Conservation (phyloP, 2,329 filamentous ascomycete species). For the Aureobasidium pullulans region DNA sequence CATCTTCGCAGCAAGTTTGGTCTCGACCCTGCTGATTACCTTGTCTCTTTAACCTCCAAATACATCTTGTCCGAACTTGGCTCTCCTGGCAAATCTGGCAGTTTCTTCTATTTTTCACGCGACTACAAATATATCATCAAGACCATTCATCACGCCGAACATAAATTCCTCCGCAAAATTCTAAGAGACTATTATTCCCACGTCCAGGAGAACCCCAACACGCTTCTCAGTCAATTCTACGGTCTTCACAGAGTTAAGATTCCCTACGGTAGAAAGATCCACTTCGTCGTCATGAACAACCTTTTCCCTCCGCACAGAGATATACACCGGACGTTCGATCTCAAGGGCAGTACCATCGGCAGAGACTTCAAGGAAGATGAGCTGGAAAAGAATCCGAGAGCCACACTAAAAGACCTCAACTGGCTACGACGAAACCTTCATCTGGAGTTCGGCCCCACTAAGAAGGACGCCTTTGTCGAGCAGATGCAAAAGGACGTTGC, state of each 20-base stretch:
- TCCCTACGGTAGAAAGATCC: slow-evolving; percentile 94
- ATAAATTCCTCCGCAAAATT: slow-evolving; percentile 77
- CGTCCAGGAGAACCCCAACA: slow-evolving; percentile 89
- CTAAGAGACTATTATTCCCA: slow-evolving; percentile 90
- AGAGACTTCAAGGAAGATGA: slow-evolving; percentile 87
- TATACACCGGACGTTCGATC: slow-evolving; percentile 92
- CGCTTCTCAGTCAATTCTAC: slow-evolving; percentile 94
- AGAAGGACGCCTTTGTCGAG: slow-evolving; percentile 80
- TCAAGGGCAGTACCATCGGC: slow-evolving; percentile 94
- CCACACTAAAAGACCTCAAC: slow-evolving; percentile 93
- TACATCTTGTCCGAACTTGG: slow-evolving; percentile 97
- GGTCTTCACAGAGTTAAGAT: slow-evolving; percentile 96
- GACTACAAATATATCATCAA: slow-evolving; percentile 99
- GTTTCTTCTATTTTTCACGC: slow-evolving; percentile 98
- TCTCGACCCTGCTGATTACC: slow-evolving; percentile 91
- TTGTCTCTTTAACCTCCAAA: slow-evolving; percentile 96
- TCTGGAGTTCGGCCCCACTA: slow-evolving; percentile 80
- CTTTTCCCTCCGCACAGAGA: slow-evolving; percentile 94
- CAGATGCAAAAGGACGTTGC: slow-evolving; percentile 84
- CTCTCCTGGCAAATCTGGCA: slow-evolving; percentile 95
- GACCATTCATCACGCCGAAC: slow-evolving; percentile 93
- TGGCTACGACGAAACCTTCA: slow-evolving; percentile 83
- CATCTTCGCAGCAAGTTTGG: slow-evolving; percentile 80
- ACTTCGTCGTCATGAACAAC: slow-evolving; percentile 99
- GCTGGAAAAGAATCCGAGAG: slow-evolving; percentile 78